Base-by-base conservation (phyloP, 176 grass and related monocot species). In the Stipa capillata region DNA sequence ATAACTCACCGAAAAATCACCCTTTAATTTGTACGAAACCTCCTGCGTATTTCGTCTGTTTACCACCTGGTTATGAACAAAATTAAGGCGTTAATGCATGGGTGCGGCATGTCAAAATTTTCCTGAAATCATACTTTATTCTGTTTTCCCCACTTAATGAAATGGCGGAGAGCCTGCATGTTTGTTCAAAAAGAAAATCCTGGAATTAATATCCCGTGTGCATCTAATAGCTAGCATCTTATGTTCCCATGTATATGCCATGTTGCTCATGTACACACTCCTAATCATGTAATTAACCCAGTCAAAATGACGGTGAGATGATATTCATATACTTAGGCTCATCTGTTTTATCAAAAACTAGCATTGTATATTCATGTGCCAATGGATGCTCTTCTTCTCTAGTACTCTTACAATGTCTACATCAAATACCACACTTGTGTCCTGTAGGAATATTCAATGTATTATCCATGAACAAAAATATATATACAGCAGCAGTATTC, bases 371-470 rank as follows among this genome's bases (percentile, higher is more conserved):
- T 31, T 31, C 15, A 54, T 21, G 28, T 40, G 49, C 32, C 32
- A 64, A 55, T 37, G 23, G 11, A 56, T 58, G 28, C 5, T 48
- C 12, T 36, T 78, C 10, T 52, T 57, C 36, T 42, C 40, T 39
- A 34, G 8, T 68, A 84, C 18, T 42, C 60, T 74, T 88, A 28
- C 60, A 75, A 80, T 59, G 76, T 89, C 81, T 21, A 67, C 81
- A 84, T 80, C 86, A 84, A 61, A 89, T 75, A 80, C 69, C 53
- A 75, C 42, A 29, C 33, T 79, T 59, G 80, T 59, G 80, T 79
- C 75, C 51, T 79, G 20, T 40, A 41, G 8, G 42, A 79, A 74
- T 60, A 73, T 79, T 84, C 50, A 59, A 68, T 52, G 68, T 49
- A 25, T 34, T 39, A 55, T 52, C n/a, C 18, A 74, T 15, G 50